These are phyloP conservation scores for Leptosphaerulina australis DNA, from an alignment of 2,329 filamentous ascomycete species.

Conservation along the genomic window DNA sequence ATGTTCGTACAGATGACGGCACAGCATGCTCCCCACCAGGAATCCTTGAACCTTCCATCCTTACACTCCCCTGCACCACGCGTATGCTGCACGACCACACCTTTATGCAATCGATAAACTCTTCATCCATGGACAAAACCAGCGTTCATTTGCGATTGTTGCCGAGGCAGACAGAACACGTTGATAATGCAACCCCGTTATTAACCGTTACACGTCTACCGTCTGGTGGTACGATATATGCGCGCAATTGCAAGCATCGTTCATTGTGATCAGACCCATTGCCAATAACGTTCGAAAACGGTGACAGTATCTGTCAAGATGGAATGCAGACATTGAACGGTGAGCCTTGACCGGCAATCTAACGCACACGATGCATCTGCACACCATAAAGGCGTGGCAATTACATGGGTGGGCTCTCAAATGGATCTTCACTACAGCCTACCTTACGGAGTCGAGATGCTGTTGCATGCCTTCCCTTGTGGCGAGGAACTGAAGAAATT, in stretches of 20 bases:
- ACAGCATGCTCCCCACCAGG: background rate
- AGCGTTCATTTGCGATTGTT: background rate
- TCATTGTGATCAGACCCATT: background rate
- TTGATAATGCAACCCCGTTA: constrained; percentile 9
- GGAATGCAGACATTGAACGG: background rate
- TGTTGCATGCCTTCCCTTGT: constrained; percentile 1
- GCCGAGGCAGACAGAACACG: constrained; percentile 4
- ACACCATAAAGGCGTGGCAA: background rate
- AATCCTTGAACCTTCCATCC: background rate
- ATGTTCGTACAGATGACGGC: background rate
- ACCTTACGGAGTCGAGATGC: background rate
- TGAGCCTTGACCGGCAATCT: background rate
- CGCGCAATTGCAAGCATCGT: constrained; percentile 6
- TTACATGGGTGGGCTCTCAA: background rate
- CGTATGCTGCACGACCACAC: constrained; percentile 14
- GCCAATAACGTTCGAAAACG: background rate
- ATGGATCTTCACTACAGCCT: background rate
- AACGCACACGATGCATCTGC: background rate
- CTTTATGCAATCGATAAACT: background rate
- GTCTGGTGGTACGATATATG: constrained; percentile 9
- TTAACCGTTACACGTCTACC: constrained; percentile 8
- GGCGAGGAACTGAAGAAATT: background rate
- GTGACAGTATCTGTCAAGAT: constrained; percentile 2
- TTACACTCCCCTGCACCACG: constrained; percentile 3
- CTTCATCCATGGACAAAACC: background rate